phyloP scores from a whole-genome alignment of 2,329 filamentous ascomycete species.

The Kalaharituber pfeilii region DNA sequence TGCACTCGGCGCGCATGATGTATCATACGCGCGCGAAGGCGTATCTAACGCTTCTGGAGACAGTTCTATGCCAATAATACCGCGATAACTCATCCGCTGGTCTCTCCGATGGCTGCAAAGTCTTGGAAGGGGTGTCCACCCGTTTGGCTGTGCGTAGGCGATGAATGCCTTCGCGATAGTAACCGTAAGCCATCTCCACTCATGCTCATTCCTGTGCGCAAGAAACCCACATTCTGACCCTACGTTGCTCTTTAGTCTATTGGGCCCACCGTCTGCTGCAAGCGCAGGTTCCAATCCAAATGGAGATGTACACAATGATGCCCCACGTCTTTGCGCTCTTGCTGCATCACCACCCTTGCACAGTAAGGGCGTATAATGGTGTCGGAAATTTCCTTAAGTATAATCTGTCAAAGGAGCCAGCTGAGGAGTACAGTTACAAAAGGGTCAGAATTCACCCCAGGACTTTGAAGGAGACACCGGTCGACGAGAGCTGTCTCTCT shows the following conservation, averaged over 20 bases:
- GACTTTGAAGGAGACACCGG: slow-evolving; percentile 28
- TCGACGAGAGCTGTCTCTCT: slow-evolving; percentile 1
- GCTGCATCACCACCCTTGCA: slow-evolving; percentile 32
- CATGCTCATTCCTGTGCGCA: background rate
- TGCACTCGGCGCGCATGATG: no score
- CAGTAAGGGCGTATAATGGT: slow-evolving; percentile 36
- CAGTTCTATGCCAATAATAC: slow-evolving; percentile 38
- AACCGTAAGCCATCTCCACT: slow-evolving; percentile 24
- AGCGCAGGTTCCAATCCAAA: slow-evolving; percentile 44
- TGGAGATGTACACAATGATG: slow-evolving; percentile 64
- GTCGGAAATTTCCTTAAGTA: slow-evolving; percentile 41
- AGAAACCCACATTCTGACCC: background rate
- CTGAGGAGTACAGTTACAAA: slow-evolving; percentile 24
- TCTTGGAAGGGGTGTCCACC: slow-evolving; percentile 49
- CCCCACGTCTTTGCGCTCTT: slow-evolving; percentile 54
- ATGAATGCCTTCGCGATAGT: slow-evolving; percentile 57
- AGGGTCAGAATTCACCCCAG: slow-evolving; percentile 35
- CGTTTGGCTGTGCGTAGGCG: slow-evolving; percentile 49
- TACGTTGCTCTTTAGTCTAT: slow-evolving; percentile 27
- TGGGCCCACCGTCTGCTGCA: slow-evolving; percentile 39
- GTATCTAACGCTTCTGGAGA: background rate
- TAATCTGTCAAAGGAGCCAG: slow-evolving; percentile 24
- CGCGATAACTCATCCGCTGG: slow-evolving; percentile 47
- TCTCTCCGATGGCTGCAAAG: slow-evolving; percentile 40
- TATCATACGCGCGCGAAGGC: background rate